Percentiles rank a stretch among this genome's conserved stretches.
Evolutionary conservation across 75 land plant species (phyloP).

Genomic region (Ceratopteris richardii): DNA sequence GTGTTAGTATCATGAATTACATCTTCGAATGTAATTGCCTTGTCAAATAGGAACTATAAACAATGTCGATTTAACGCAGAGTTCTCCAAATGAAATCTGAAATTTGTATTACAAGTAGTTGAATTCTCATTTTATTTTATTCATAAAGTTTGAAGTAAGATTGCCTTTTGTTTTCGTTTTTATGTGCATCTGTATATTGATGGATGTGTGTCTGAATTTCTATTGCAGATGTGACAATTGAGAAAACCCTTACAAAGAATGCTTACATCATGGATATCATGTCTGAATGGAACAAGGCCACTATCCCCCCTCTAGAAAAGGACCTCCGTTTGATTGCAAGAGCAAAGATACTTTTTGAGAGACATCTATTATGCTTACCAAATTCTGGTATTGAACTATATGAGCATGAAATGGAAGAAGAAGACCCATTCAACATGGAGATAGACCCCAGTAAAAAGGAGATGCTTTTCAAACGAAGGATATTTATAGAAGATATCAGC

Average conservation of each 20-base stretch:
- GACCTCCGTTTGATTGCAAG: conserved; percentile 10
- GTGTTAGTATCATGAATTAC: too few relatives aligned
- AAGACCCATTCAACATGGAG: background rate
- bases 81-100: too few relatives aligned
- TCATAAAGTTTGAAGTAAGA: too few relatives aligned
- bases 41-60: too few relatives aligned
- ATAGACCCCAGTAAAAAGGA: conserved; percentile 7
- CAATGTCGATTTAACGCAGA: too few relatives aligned
- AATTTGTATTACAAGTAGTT: too few relatives aligned
- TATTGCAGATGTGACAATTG: conserved; percentile 6
- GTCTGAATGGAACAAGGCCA: conserved; percentile 17
- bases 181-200: too few relatives aligned
- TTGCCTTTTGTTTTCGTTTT: too few relatives aligned
- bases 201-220: too few relatives aligned
- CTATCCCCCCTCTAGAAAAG: conserved; percentile 2
- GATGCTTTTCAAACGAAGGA: conserved; percentile 6
- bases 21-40: too few relatives aligned
- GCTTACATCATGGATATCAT: conserved; percentile 16
- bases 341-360: conserved; percentile 16
- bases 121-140: too few relatives aligned
- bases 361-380: conserved; percentile 2
- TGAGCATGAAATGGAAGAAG: background rate
- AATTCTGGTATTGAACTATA: background rate
- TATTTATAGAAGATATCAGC: conserved; percentile 3
- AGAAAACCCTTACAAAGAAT: conserved; percentile 7